Conservation (phyloP, 2,329 filamentous ascomycete genomes). For the Exophiala xenobiotica region DNA sequence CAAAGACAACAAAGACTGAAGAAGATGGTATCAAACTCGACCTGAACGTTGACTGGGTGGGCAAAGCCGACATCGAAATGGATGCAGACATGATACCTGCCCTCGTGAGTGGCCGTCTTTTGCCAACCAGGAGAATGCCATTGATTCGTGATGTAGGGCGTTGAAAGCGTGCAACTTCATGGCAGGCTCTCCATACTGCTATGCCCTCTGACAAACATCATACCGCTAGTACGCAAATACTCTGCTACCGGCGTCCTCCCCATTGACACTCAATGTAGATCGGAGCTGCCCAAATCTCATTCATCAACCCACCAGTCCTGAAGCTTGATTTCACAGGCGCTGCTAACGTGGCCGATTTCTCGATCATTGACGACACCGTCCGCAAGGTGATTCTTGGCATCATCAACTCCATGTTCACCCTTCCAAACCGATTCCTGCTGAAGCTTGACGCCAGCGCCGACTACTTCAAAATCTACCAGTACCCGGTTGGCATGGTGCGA, state of each 20-base stretch:
- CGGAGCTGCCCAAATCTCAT: conserved; percentile 24
- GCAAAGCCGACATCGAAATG: conserved; percentile 26
- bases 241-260: conserved; percentile 3
- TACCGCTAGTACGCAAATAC: conserved; percentile 21
- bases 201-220: conserved; percentile 25
- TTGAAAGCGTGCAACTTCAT: conserved; percentile 23
- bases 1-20: conserved; percentile 25
- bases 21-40: conserved; percentile 25
- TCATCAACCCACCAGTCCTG: conserved; percentile 25
- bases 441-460: conserved; percentile 38
- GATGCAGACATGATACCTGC: conserved; percentile 25
- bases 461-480: conserved; percentile 35
- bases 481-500: conserved; percentile 24
- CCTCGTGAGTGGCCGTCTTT: conserved; percentile 18
- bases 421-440: conserved; percentile 25
- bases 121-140: conserved; percentile 5
- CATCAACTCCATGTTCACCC: conserved; percentile 27
- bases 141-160: conserved; percentile 18
- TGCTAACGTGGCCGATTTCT: conserved; percentile 26
- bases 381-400: conserved; percentile 25
- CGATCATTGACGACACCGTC: conserved; percentile 23
- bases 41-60: conserved; percentile 25
- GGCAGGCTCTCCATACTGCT: conserved; percentile 24
- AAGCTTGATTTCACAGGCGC: conserved; percentile 27
- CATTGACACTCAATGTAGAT: conserved; percentile 17